phyloP scores from a whole-genome alignment of 2,329 filamentous ascomycete genomes.

The Clarireedia sp. region DNA sequence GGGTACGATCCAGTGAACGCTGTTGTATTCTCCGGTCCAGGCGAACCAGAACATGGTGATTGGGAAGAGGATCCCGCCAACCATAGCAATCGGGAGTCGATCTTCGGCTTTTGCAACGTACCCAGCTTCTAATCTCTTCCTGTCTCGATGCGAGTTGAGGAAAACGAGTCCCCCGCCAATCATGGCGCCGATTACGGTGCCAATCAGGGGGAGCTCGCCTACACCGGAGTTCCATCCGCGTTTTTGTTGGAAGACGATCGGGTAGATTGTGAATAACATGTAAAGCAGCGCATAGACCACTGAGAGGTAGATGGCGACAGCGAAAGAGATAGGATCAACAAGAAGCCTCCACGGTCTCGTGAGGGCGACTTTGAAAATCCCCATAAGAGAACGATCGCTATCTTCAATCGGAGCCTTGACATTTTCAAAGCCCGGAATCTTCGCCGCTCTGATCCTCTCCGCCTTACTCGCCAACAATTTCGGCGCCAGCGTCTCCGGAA shows the following conservation, averaged over 20 bases:
- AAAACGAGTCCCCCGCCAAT: constrained; percentile 41
- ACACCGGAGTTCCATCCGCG: constrained; percentile 41
- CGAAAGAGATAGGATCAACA: constrained; percentile 80
- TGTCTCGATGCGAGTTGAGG: constrained; percentile 29
- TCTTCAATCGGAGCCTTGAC: constrained; percentile 51
- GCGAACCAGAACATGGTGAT: constrained; percentile 42
- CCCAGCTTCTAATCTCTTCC: constrained; percentile 28
- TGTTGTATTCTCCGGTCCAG: constrained; percentile 41
- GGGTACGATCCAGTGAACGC: constrained; percentile 41
- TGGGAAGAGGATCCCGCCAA: constrained; percentile 45
- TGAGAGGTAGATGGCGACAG: constrained; percentile 77
- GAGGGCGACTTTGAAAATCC: constrained; percentile 68
- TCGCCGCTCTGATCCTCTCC: constrained; percentile 38
- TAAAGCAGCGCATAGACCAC: constrained; percentile 26
- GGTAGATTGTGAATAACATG: constrained; percentile 28
- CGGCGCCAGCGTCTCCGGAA: constrained; percentile 49
- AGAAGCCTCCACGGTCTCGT: constrained; percentile 85
- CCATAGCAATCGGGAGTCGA: constrained; percentile 46
- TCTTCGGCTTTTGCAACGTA: constrained; percentile 35
- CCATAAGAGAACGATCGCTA: constrained; percentile 43
- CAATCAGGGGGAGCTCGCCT: constrained; percentile 58
- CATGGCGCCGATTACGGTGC: constrained; percentile 43
- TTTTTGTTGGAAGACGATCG: constrained; percentile 26
- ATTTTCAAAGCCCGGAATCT: constrained; percentile 44
- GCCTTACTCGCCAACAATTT: constrained; percentile 48